Base-by-base conservation (phyloP, 306 rosid genomes). In the Sindora glabra region DNA sequence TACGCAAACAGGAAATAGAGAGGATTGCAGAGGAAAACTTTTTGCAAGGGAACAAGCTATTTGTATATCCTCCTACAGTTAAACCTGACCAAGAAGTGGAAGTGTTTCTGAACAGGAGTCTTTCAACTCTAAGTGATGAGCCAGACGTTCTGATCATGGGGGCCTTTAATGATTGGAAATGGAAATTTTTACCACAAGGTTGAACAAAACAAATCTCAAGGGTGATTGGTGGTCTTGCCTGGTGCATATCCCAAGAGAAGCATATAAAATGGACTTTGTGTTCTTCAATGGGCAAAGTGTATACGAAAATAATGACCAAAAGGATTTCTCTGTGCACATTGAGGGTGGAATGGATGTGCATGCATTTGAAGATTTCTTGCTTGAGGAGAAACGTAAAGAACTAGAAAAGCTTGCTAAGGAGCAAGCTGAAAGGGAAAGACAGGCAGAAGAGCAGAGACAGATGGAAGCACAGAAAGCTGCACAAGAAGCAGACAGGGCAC, bases 191-290 rank as follows among this genome's bases (percentile, higher is more conserved):
- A 80, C 85, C 2, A 17, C 39, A 36, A 77, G 78, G 79, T 75
- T 92, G 62, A 68, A 48, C 62, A 80, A 75, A 77, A 62, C 95
- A 10, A 46, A 51, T 56, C 70, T 81, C 23, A 72, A 63, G 24
- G 95, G 85, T 50, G 94, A 92, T 71, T 92, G 99, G 99, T 89
- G 96, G 96, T 86, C 83, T 59, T 89, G 99, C 81, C 82, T 62
- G 33, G 18, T 89, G 53, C 76, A 84, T 51, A 86, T 92, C 57
- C 99, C 96, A 16, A 81, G 52, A 53, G 90, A 92, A 77, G 92
- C 90, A 26, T 92, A 84, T 68, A 82, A 86, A 72, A 57, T 92
- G 51, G 85, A 92, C 73, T 92, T 89, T 49, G 97, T 92, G 24
- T 92, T 92, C 83, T 92, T 89, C 83, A 89, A 89, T 52, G 99